Evolutionary conservation across 129 eudicot species (phyloP), one percentile per base, ranked within the genome.

Genomic region (Tagetes patula): DNA sequence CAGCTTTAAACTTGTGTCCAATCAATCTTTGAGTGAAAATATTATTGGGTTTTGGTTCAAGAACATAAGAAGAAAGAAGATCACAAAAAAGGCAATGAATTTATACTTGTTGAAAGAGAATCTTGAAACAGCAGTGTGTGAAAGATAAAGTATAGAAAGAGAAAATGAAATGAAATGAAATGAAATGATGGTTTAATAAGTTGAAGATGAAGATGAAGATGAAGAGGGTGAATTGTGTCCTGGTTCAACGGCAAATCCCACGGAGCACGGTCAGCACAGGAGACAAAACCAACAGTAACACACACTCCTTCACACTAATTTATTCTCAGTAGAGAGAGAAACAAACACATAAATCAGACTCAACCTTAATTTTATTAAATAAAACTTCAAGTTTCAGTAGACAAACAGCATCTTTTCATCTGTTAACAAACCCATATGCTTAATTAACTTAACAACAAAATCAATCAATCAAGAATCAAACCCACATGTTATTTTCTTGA

Each of bases 201-300:
- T 68, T 58, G 47, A 31, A 50, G 77, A 33, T 69, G 27, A 42
- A 77, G 65, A 59, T 75, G 80, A 67, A 82, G 73, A 81, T 14
- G 77, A 82, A 71, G 79, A 58, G 61, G 75, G 67, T 12, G 79
- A 80, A 53, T 67, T 87, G 97, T 90, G 83, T 80, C 96, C 96
- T 81, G 84, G 85, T 86, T 82, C 80, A 82, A 84, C 85, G 91
- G 99, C 99, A 94, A 90, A 88, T 84, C 94, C 99, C 97, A 82
- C 87, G 77, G 87, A 88, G 84, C 64, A 69, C 81, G 82, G 91
- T 86, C 84, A 90, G 89, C 89, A 37, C 41, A 90, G 99, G 94
- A 80, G 97, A 94, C 99, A 94, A 72, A 45, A 77, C 81, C 84
- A 86, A 87, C 97, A 79, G 88, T 78, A 72, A 83, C 79, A 65